Percentiles rank a stretch among this genome's conserved stretches.
Conservation (phyloP, 805 yeast species). For the Pichia nanzhaoensis region DNA sequence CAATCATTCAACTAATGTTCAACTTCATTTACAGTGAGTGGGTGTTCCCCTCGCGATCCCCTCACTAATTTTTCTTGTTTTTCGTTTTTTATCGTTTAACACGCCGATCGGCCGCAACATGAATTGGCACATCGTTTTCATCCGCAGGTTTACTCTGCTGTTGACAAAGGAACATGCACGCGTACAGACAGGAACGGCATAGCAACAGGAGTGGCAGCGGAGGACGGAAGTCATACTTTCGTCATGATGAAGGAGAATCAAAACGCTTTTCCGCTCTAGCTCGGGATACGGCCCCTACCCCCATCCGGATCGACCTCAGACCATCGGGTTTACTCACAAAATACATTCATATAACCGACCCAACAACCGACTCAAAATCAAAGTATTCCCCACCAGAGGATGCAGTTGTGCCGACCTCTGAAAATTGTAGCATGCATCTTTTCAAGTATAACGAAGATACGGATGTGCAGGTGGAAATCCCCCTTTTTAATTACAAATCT, state of each 20-base stretch:
- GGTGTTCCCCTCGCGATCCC: too few relatives aligned
- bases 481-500: constrained; percentile 21
- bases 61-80: not conserved
- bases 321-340: constrained; percentile 16
- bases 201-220: not conserved
- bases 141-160: too few relatives aligned
- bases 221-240: too few relatives aligned
- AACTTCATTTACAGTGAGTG: too few relatives aligned
- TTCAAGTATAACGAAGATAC: constrained; percentile 9
- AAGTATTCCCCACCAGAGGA: constrained; percentile 20
- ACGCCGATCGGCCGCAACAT: constrained; percentile 10
- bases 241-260: too few relatives aligned
- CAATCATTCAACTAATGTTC: not conserved
- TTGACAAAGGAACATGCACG: not conserved
- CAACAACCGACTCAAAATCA: not conserved
- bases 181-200: not conserved
- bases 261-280: too few relatives aligned
- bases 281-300: too few relatives aligned
- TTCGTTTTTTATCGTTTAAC: not conserved
- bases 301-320: constrained; percentile 10
- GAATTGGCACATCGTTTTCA: too few relatives aligned
- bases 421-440: constrained; percentile 15
- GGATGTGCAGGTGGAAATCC: constrained; percentile 13
- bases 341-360: not conserved
- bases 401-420: constrained; percentile 14